Evolutionary conservation across 2,329 filamentous ascomycete genomes (phyloP), one percentile per base, ranked within the genome.

Genomic region (Alternaria ethzedia): DNA sequence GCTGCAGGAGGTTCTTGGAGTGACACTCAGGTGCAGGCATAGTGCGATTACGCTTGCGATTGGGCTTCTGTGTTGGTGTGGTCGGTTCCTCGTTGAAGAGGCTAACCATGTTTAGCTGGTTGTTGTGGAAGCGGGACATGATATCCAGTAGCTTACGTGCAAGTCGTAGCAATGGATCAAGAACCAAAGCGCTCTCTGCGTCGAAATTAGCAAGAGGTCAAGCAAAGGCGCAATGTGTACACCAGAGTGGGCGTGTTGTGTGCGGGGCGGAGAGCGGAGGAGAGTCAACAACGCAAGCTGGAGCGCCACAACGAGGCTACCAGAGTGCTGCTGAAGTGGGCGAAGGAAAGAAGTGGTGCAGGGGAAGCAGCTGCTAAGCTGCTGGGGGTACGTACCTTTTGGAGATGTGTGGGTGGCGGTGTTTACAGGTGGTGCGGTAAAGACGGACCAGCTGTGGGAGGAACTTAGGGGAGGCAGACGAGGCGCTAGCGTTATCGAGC

Each of bases 101-200:
- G 45, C 61, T 50, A 36, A 64, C 49, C 59, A 49, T 59, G 32
- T 64, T 67, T 41, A 68, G 64, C 43, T 65, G 20, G 51, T 70
- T 66, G 52, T 70, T 52, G 32, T 68, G 60, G 17, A 51, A 68
- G n/a, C 55, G 26, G 2, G 57, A 17, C 67, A 70, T 70, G 47
- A 11, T 55, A 15, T 20, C 54, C 59, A 52, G 46, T 41, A 51
- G 44, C 20, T 36, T 58, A 12, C 10, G 12, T n/a, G n/a, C 20
- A 59, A 21, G 13, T 36, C 36, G 23, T 7, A 28, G 41, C 52
- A 32, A 21, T 8, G 44, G 15, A 50, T n/a, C 49, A 46, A 56
- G 17, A 11, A 23, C 21, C 25, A 59, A 52, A 51, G n/a, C 1
- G 30, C 21, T 20, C 21, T 47, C 52, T 63, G n/a, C 4, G 12